Conservation (phyloP, 306 rosid species). For the Sesbania bispinosa region DNA sequence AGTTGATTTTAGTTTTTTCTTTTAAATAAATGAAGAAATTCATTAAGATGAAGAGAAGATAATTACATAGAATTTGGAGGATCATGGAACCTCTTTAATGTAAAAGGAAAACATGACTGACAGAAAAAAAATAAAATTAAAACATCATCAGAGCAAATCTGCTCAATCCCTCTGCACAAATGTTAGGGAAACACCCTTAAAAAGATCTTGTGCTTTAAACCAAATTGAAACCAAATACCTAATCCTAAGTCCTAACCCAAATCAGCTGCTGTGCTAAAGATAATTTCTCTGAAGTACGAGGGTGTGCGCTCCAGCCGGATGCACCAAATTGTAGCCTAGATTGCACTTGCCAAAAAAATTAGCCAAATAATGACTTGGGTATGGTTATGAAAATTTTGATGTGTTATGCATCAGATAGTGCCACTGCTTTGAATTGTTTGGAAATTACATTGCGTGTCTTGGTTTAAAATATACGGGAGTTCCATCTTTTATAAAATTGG, state of each 20-base stretch:
- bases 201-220: not conserved
- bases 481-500: not conserved
- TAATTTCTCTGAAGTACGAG: not conserved
- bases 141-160: not conserved
- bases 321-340: no score
- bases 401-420: conserved; percentile 1
- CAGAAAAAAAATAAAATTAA: not conserved
- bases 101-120: not conserved
- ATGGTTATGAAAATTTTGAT: not conserved
- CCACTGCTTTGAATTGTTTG: not conserved
- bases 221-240: no score
- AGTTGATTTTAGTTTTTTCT: not conserved
- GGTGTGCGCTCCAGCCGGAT: no score
- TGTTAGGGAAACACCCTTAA: not conserved
- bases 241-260: not conserved
- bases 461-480: not conserved
- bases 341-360: no score
- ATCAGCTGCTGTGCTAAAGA: not conserved
- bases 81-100: not conserved
- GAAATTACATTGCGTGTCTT: not conserved
- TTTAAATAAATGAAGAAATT: no score
- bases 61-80: not conserved
- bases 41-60: not conserved
- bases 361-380: not conserved
- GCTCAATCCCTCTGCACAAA: not conserved